A percentile compares a stretch with the other conserved stretches of the same genome.
Evolutionary conservation across 306 rosid genomes (phyloP).

Genomic region (cucumber (Cucumis sativus)): DNA sequence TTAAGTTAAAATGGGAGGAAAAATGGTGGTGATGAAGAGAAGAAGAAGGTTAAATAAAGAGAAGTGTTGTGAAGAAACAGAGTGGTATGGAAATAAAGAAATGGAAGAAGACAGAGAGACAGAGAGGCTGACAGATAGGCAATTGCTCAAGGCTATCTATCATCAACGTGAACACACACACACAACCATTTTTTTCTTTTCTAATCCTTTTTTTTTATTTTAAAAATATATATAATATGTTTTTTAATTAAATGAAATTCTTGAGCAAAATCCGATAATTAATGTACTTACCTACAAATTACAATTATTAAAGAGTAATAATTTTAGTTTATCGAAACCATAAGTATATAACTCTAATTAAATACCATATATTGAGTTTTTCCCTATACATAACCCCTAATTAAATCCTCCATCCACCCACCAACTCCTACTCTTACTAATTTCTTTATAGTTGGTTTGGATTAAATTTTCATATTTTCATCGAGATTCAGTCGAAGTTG

Average conservation of each 20-base stretch:
- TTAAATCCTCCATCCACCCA: no score
- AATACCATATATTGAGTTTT: not conserved
- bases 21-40: slow-evolving; percentile 11
- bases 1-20: not conserved
- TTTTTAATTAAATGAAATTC: not conserved
- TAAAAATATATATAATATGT: no score
- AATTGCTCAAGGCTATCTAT: slow-evolving; percentile 13
- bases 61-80: slow-evolving; percentile 1
- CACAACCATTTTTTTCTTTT: not conserved
- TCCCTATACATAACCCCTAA: not conserved
- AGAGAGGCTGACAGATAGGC: slow-evolving; percentile 50
- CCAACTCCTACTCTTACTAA: no score
- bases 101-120: slow-evolving; percentile 25
- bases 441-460: no score
- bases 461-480: no score
- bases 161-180: slow-evolving; percentile 37
- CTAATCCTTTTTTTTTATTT: not conserved
- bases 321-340: not conserved
- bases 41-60: slow-evolving; percentile 13
- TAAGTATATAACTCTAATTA: not conserved
- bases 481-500: no score
- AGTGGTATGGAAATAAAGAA: slow-evolving; percentile 16
- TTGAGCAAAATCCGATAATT: not conserved
- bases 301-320: not conserved
- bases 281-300: not conserved